phyloP scores from a whole-genome alignment of 805 yeast species.

The Schwanniomyces vanrijiae region DNA sequence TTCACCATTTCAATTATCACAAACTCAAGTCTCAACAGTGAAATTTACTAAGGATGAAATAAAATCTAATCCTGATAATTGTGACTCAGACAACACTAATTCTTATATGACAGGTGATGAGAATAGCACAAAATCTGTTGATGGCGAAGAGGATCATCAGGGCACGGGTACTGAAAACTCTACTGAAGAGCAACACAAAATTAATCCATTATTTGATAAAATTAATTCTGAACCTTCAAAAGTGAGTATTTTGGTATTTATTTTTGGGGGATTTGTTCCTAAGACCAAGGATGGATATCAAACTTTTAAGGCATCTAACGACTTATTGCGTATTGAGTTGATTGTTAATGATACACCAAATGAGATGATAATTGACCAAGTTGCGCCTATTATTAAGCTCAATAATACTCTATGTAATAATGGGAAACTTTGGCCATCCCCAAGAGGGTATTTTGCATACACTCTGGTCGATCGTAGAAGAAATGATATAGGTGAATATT shows the following conservation, averaged over 20 bases:
- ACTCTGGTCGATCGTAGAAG: constrained; percentile 23
- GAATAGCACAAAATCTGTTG: background rate
- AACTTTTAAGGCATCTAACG: constrained; percentile 30
- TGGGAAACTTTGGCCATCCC: constrained; percentile 25
- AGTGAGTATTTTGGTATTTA: constrained; percentile 26
- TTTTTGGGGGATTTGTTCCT: constrained; percentile 40
- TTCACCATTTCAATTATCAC: constrained; percentile 14
- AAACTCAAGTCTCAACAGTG: background rate
- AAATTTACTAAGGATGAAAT: background rate
- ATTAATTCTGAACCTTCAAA: constrained; percentile 14
- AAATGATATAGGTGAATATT: background rate
- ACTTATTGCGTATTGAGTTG: constrained; percentile 35
- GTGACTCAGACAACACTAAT: background rate
- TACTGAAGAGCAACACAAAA: background rate
- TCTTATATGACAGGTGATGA: background rate
- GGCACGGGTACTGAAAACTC: background rate
- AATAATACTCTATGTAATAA: background rate
- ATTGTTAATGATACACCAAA: constrained; percentile 8
- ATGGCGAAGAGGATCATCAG: background rate
- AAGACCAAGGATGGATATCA: constrained; percentile 12
- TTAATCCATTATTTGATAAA: constrained; percentile 13
- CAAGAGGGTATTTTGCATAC: constrained; percentile 41
- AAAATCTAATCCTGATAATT: background rate
- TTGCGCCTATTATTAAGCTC: constrained; percentile 13
- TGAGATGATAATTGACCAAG: constrained; percentile 9